Conservation (phyloP, 1,139 yeast species). For the Pichia sp. region DNA sequence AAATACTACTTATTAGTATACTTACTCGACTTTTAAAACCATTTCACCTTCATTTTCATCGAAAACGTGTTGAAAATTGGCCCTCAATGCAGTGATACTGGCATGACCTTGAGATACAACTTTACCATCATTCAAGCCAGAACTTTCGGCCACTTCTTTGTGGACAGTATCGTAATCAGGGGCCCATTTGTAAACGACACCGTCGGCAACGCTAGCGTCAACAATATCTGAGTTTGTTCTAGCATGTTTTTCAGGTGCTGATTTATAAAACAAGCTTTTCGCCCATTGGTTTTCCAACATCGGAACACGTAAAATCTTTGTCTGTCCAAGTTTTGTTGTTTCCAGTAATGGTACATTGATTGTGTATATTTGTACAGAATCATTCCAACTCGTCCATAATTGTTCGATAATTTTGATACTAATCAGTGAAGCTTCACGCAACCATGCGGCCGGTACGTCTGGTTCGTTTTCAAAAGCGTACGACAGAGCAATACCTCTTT, state of each 20-base stretch:
- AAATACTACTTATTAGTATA: background rate
- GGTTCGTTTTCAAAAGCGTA: slow-evolving; percentile 58
- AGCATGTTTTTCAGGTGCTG: slow-evolving; percentile 14
- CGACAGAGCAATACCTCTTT: slow-evolving; percentile 69
- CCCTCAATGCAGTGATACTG: slow-evolving; percentile 80
- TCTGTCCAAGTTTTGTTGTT: slow-evolving; percentile 29
- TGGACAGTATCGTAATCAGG: slow-evolving; percentile 75
- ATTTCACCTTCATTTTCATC: slow-evolving; percentile 36
- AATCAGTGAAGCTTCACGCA: slow-evolving; percentile 60
- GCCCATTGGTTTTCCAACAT: slow-evolving; percentile 76
- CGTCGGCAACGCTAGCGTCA: slow-evolving; percentile 33
- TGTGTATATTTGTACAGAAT: slow-evolving; percentile 61
- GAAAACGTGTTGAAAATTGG: slow-evolving; percentile 57
- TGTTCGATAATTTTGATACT: slow-evolving; percentile 56
- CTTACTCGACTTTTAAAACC: slow-evolving; percentile 10
- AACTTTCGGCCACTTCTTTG: slow-evolving; percentile 45
- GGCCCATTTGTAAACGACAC: slow-evolving; percentile 59
- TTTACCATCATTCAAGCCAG: slow-evolving; percentile 44
- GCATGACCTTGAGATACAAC: slow-evolving; percentile 41
- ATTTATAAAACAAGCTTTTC: slow-evolving; percentile 16
- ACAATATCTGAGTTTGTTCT: slow-evolving; percentile 31
- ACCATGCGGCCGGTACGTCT: slow-evolving; percentile 43
- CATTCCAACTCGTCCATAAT: slow-evolving; percentile 50
- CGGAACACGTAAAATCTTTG: slow-evolving; percentile 67
- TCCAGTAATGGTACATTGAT: slow-evolving; percentile 70